Conservation (phyloP, 305 asterid species). For the Striga hermonthica region DNA sequence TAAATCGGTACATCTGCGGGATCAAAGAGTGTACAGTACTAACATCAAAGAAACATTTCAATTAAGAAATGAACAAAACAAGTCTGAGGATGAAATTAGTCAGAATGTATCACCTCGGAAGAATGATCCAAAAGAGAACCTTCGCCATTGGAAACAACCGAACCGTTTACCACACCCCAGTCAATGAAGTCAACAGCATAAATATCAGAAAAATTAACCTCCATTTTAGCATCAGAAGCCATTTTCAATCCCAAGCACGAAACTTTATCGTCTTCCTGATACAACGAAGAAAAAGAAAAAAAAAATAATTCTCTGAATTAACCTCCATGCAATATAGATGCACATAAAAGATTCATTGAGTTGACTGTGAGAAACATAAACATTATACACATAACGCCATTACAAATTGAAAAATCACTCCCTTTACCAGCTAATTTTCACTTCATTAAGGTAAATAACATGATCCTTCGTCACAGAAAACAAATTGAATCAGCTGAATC, state of each 20-base stretch:
- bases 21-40: constrained; percentile 29
- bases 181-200: constrained; percentile 64
- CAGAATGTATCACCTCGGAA: constrained; percentile 53
- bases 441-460: constrained; percentile 11
- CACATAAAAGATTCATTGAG: not conserved
- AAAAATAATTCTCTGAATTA: not conserved
- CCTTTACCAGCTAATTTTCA: not conserved
- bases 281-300: constrained; percentile 23
- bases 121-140: constrained; percentile 49
- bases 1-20: constrained; percentile 75
- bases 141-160: constrained; percentile 44
- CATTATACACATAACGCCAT: not conserved
- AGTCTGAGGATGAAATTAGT: constrained; percentile 21
- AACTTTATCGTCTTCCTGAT: constrained; percentile 50
- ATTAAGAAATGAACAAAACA: constrained; percentile 15
- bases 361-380: not conserved
- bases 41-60: constrained; percentile 22
- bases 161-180: constrained; percentile 54
- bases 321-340: not conserved
- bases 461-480: constrained; percentile 22
- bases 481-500: constrained; percentile 19
- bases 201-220: constrained; percentile 57
- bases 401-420: not conserved
- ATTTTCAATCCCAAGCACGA: constrained; percentile 55
- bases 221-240: constrained; percentile 39